A percentile compares a stretch with the other conserved stretches of the same genome.
phyloP scores from a whole-genome alignment of 2,329 filamentous ascomycete genomes.

The Polychaeton citri region DNA sequence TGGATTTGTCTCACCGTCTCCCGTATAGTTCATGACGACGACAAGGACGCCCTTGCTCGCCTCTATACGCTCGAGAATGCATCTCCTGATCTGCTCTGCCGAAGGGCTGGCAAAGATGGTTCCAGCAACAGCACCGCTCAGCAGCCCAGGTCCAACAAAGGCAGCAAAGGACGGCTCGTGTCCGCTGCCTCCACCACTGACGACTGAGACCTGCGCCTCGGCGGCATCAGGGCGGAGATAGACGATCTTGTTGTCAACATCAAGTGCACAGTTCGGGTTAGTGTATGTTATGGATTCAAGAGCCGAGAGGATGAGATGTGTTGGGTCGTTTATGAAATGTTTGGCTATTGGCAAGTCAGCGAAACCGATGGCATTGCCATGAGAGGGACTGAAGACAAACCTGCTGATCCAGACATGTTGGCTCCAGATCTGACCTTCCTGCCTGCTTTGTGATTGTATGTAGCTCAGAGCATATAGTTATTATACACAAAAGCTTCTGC shows the following conservation, averaged over 20 bases:
- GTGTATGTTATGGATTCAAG: slow-evolving; percentile 66
- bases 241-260: slow-evolving; percentile 68
- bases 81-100: slow-evolving; percentile 68
- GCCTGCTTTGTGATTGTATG: no score
- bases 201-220: slow-evolving; percentile 55
- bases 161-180: slow-evolving; percentile 81
- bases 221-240: slow-evolving; percentile 52
- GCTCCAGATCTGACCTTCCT: no score
- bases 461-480: no score
- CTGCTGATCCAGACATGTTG: not conserved
- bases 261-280: slow-evolving; percentile 72
- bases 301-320: slow-evolving; percentile 62
- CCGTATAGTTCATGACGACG: slow-evolving; percentile 69
- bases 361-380: no score
- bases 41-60: slow-evolving; percentile 64
- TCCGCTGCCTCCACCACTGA: slow-evolving; percentile 80
- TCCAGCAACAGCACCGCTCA: slow-evolving; percentile 71
- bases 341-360: slow-evolving; percentile 44
- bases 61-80: slow-evolving; percentile 60
- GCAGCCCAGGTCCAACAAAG: slow-evolving; percentile 70
- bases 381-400: no score
- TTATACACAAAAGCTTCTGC: no score
- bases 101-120: slow-evolving; percentile 76
- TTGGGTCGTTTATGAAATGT: slow-evolving; percentile 81
- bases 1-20: slow-evolving; percentile 24